phyloP scores from a whole-genome alignment of 2,329 filamentous ascomycete species.

The Aspergillus pseudoglaucus region DNA sequence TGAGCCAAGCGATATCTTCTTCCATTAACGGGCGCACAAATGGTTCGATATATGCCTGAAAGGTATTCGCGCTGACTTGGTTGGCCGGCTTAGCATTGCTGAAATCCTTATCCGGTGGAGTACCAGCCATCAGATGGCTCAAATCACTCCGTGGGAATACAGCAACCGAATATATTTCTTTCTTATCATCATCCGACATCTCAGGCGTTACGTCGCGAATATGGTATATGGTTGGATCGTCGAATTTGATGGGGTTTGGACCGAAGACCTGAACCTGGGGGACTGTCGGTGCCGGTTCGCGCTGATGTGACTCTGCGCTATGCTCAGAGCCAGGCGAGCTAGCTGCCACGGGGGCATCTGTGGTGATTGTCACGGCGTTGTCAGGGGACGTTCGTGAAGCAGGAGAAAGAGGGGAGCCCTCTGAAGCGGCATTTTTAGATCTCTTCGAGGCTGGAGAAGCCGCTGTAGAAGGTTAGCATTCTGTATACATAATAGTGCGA shows the following conservation, averaged over 20 bases:
- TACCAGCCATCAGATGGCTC: constrained; percentile 76
- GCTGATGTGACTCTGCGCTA: constrained; percentile 53
- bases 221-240: constrained; percentile 89
- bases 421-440: constrained; percentile 31
- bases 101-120: constrained; percentile 89
- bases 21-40: constrained; percentile 86
- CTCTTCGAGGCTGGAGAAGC: constrained; percentile 35
- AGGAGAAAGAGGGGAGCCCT: constrained; percentile 35
- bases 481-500: not conserved
- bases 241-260: constrained; percentile 82
- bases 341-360: constrained; percentile 56
- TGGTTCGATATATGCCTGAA: constrained; percentile 85
- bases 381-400: constrained; percentile 39
- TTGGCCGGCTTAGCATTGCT: constrained; percentile 88
- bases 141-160: constrained; percentile 76
- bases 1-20: constrained; percentile 87
- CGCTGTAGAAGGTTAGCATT: constrained; percentile 13
- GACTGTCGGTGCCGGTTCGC: constrained; percentile 54
- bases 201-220: constrained; percentile 67
- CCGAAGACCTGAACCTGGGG: constrained; percentile 82
- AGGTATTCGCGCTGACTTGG: constrained; percentile 89
- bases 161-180: constrained; percentile 80
- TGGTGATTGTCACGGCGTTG: constrained; percentile 41
- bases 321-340: constrained; percentile 57
- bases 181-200: constrained; percentile 80